phyloP scores from a whole-genome alignment of 2,329 filamentous ascomycete species.

The Aureobasidium sp. region DNA sequence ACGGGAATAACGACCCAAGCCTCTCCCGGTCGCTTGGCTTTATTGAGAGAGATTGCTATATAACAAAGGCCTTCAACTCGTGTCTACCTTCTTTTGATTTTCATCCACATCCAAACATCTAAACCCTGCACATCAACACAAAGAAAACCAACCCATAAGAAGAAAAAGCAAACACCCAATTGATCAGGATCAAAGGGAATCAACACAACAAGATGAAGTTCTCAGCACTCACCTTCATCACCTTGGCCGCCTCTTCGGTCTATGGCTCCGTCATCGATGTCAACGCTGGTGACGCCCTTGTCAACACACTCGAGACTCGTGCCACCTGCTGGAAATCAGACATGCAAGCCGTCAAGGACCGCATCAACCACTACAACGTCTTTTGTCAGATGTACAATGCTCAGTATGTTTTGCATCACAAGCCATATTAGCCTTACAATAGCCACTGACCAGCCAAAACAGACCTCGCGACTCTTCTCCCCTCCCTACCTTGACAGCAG shows the following conservation, averaged over 20 bases:
- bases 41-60: slow-evolving; percentile 11
- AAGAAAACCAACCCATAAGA: neutral
- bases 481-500: neutral
- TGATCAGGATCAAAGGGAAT: slow-evolving; percentile 10
- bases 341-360: slow-evolving; percentile 11
- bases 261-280: slow-evolving; percentile 3
- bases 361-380: slow-evolving; percentile 16
- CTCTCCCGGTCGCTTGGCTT: slow-evolving; percentile 1
- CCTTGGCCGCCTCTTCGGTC: slow-evolving; percentile 14
- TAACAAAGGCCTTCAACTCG: slow-evolving; percentile 4
- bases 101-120: slow-evolving; percentile 13
- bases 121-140: neutral
- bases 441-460: neutral
- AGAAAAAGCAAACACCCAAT: neutral
- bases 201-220: slow-evolving; percentile 14
- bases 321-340: slow-evolving; percentile 8
- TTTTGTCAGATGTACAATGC: slow-evolving; percentile 12
- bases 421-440: no score
- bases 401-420: neutral
- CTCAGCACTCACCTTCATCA: slow-evolving; percentile 9
- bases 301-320: slow-evolving; percentile 1
- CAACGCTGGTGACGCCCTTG: neutral
- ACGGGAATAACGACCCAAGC: slow-evolving; percentile 13
- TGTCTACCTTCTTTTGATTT: neutral
- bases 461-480: slow-evolving; percentile 6